A percentile compares a stretch with the other conserved stretches of the same genome.
phyloP scores from a whole-genome alignment of 2,329 filamentous ascomycete species.

The Clarireedia homoeocarpa region DNA sequence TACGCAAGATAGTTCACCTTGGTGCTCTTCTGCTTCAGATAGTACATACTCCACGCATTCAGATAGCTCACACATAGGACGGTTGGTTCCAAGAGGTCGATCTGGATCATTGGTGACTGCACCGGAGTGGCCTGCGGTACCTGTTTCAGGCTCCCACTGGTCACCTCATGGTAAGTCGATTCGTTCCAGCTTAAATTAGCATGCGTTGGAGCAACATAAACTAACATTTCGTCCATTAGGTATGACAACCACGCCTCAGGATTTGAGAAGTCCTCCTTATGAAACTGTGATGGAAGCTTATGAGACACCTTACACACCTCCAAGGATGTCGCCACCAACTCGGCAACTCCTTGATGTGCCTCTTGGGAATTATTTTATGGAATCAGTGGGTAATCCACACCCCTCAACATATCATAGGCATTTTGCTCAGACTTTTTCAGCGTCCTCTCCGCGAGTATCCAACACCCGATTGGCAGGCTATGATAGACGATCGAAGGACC shows the following conservation, averaged over 20 bases:
- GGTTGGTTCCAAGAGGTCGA: constrained; percentile 18
- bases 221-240: not conserved
- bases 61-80: constrained; percentile 20
- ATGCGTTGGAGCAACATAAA: not conserved
- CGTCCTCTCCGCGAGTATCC: constrained; percentile 23
- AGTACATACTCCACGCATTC: constrained; percentile 28
- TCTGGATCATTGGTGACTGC: constrained; percentile 21
- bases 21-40: constrained; percentile 28
- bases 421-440: constrained; percentile 27
- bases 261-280: constrained; percentile 20
- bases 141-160: constrained; percentile 17
- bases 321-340: constrained; percentile 21
- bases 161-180: constrained; percentile 14
- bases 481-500: constrained; percentile 19
- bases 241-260: constrained; percentile 16
- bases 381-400: constrained; percentile 30
- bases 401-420: constrained; percentile 25
- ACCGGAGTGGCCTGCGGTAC: constrained; percentile 22
- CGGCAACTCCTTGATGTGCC: constrained; percentile 25
- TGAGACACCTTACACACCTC: constrained; percentile 21
- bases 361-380: constrained; percentile 23
- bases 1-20: constrained; percentile 25
- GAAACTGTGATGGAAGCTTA: constrained; percentile 21
- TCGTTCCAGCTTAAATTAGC: not conserved
- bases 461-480: constrained; percentile 22